Conservation (phyloP, 164 flowering plant species). For the Taxillus chinensis region DNA sequence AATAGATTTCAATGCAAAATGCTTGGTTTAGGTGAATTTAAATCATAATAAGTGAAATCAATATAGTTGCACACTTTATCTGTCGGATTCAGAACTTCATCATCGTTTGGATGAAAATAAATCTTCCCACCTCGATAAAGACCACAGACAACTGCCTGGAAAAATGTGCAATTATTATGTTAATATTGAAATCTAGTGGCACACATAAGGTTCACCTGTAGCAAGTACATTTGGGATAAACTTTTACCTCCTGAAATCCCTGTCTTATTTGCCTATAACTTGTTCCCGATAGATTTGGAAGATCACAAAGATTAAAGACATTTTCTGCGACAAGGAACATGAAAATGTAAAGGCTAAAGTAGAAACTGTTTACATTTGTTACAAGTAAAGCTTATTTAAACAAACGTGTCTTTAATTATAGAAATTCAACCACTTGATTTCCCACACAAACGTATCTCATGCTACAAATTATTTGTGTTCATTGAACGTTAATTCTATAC, state of each 20-base stretch:
- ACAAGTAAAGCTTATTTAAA: too few species aligned
- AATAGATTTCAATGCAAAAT: too few species aligned
- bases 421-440: too few species aligned
- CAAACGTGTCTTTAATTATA: too few species aligned
- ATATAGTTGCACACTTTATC: slow-evolving; percentile 61
- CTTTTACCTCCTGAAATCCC: slow-evolving; percentile 70
- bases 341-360: neutral
- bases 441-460: too few species aligned
- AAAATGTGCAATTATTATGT: slow-evolving; percentile 6
- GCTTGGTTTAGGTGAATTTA: too few species aligned
- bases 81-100: slow-evolving; percentile 49
- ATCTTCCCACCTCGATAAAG: slow-evolving; percentile 65
- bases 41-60: neutral
- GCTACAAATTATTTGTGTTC: too few species aligned
- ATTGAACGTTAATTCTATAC: too few species aligned
- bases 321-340: slow-evolving; percentile 54
- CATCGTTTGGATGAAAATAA: slow-evolving; percentile 83
- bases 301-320: slow-evolving; percentile 80
- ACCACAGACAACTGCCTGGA: slow-evolving; percentile 95
- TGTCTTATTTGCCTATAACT: slow-evolving; percentile 56
- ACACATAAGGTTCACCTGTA: neutral
- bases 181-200: slow-evolving; percentile 3
- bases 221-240: too few species aligned
- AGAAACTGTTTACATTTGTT: neutral
- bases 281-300: slow-evolving; percentile 58